Percentiles rank a stretch among this genome's conserved stretches.
Conservation (phyloP, 2,329 filamentous ascomycete genomes). For the Orbilia javanica region DNA sequence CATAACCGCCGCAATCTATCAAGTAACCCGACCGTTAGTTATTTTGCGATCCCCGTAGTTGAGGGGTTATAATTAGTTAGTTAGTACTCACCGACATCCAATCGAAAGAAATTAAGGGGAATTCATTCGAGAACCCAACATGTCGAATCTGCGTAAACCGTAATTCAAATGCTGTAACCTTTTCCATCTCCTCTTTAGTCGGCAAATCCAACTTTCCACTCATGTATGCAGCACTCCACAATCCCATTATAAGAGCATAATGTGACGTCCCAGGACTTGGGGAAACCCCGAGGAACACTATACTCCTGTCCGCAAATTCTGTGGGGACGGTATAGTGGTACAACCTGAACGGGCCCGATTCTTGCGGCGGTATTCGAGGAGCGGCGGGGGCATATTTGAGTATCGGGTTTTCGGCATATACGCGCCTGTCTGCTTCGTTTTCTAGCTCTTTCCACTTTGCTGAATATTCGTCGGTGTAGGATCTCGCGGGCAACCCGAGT, state of each 20-base stretch:
- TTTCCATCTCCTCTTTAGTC: slow-evolving; percentile 51
- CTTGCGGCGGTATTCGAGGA: slow-evolving; percentile 50
- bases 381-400: slow-evolving; percentile 42
- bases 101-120: slow-evolving; percentile 52
- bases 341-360: slow-evolving; percentile 50
- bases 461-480: slow-evolving; percentile 44
- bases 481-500: slow-evolving; percentile 38
- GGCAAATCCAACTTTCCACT: slow-evolving; percentile 42
- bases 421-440: slow-evolving; percentile 45
- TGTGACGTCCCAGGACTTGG: slow-evolving; percentile 43
- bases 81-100: slow-evolving; percentile 48
- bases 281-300: slow-evolving; percentile 48
- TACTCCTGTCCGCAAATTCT: slow-evolving; percentile 49
- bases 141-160: slow-evolving; percentile 55
- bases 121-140: slow-evolving; percentile 48
- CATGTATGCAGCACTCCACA: slow-evolving; percentile 50
- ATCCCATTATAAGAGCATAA: slow-evolving; percentile 29
- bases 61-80: too few species aligned
- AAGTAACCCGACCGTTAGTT: neutral
- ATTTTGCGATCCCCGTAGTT: too few species aligned
- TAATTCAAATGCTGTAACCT: slow-evolving; percentile 41
- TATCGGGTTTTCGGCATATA: slow-evolving; percentile 51
- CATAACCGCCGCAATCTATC: slow-evolving; percentile 40
- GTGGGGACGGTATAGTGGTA: slow-evolving; percentile 54
- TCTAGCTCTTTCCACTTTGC: slow-evolving; percentile 49